A percentile compares a stretch with the other conserved stretches of the same genome.
phyloP scores from a whole-genome alignment of 495 filamentous ascomycete species.

The Penicillium lividum region DNA sequence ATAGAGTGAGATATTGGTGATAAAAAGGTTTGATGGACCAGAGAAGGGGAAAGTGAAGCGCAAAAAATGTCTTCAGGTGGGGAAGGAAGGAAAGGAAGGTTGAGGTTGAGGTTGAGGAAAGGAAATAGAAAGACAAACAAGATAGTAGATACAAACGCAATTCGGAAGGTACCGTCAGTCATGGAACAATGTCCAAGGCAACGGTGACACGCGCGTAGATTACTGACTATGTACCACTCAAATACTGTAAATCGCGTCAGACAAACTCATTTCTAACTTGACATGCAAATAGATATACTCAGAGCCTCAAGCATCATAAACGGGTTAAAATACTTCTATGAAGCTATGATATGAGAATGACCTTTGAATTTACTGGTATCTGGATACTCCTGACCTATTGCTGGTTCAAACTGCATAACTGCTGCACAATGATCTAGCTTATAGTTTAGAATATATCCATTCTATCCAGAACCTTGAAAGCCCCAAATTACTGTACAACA shows the following conservation, averaged over 20 bases:
- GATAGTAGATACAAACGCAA: conserved; percentile 1
- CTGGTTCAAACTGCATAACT: background rate
- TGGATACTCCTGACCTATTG: background rate
- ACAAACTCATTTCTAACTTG: background rate
- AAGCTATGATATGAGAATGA: background rate
- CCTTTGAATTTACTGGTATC: background rate
- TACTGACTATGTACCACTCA: background rate
- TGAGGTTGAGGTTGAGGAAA: conserved; percentile 20
- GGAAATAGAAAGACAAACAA: background rate
- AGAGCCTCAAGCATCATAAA: background rate
- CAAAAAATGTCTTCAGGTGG: conserved; percentile 1
- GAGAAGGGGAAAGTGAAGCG: conserved; percentile 2
- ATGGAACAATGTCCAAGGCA: conserved; percentile 2
- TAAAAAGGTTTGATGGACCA: conserved; percentile 5
- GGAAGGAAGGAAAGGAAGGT: conserved; percentile 32
- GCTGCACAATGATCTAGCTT: background rate
- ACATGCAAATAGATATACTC: background rate
- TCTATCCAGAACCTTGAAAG: background rate
- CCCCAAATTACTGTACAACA: background rate
- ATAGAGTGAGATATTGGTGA: background rate
- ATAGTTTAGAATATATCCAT: background rate
- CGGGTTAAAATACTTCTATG: too few species aligned
- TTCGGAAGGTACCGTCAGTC: conserved; percentile 15
- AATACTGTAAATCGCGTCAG: background rate
- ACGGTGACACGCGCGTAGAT: conserved; percentile 15